Evolutionary conservation across 768 basidiomycete species (phyloP).

Genomic region (Russula brevipes): DNA sequence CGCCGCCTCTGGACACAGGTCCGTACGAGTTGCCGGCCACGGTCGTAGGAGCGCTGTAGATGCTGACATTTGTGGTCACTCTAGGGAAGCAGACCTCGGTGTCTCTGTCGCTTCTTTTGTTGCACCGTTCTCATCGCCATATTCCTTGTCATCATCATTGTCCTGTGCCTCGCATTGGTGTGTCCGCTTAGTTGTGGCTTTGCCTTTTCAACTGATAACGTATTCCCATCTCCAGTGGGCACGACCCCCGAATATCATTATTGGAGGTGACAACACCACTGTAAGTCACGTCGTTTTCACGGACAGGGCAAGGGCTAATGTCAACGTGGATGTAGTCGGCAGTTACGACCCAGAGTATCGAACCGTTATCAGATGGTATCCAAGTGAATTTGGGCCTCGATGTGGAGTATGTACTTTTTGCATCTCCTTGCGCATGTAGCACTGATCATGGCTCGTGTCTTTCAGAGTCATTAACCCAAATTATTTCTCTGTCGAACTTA

Average conservation of each 20-base stretch:
- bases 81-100: constrained; percentile 54
- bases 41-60: neutral
- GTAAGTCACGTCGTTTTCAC: constrained; percentile 41
- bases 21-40: neutral
- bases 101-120: constrained; percentile 66
- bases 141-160: constrained; percentile 60
- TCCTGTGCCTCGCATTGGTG: constrained; percentile 65
- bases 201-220: neutral
- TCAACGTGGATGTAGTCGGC: neutral
- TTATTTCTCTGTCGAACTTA: constrained; percentile 65
- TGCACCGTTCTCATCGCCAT: constrained; percentile 64
- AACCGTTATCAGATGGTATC: constrained; percentile 11
- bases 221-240: constrained; percentile 51
- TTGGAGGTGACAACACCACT: constrained; percentile 45
- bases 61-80: constrained; percentile 36
- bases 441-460: constrained; percentile 9
- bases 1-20: constrained; percentile 24
- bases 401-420: constrained; percentile 16
- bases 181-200: constrained; percentile 27
- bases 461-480: constrained; percentile 76
- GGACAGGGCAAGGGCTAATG: neutral
- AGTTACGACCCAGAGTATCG: constrained; percentile 8
- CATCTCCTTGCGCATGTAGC: constrained; percentile 13
- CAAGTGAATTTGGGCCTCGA: constrained; percentile 21
- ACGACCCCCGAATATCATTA: constrained; percentile 60